phyloP scores from a whole-genome alignment of 2,329 filamentous ascomycete genomes.

The Cladosporium sp. region DNA sequence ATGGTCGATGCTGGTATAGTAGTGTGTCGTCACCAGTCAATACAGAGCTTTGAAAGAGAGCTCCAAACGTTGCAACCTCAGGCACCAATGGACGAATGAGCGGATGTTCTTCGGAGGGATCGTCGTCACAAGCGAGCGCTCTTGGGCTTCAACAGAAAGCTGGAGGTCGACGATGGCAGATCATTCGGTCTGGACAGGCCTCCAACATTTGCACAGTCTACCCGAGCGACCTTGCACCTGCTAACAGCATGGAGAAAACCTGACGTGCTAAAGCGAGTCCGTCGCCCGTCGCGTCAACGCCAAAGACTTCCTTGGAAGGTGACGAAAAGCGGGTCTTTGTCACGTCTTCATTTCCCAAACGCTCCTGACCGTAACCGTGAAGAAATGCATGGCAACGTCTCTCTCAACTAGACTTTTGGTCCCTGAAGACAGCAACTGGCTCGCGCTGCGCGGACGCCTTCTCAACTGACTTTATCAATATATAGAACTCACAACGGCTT shows the following conservation, averaged over 20 bases:
- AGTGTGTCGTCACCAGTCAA: not conserved
- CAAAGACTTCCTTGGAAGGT: not conserved
- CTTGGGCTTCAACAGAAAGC: not conserved
- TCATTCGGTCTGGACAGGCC: constrained; percentile 2
- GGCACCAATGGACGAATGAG: not conserved
- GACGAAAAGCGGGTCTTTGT: constrained; percentile 6
- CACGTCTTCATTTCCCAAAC: constrained; percentile 16
- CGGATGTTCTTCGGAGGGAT: not conserved
- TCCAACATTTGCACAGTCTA: constrained; percentile 6
- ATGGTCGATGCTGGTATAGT: constrained; percentile 7
- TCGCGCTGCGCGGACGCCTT: not conserved
- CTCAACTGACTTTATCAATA: not conserved
- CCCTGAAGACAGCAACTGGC: not conserved
- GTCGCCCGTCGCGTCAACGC: not conserved
- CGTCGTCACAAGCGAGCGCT: not conserved
- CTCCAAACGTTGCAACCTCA: not conserved
- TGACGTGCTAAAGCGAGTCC: not conserved
- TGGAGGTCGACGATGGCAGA: not conserved
- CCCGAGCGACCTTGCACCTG: not conserved
- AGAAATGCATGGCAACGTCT: not conserved
- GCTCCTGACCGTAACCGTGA: not conserved
- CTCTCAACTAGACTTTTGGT: not conserved
- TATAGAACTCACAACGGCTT: not conserved
- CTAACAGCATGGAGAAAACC: not conserved
- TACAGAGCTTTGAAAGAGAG: not conserved